Base-by-base conservation (phyloP, 163 green algal species). In the Volvox carteri region DNA sequence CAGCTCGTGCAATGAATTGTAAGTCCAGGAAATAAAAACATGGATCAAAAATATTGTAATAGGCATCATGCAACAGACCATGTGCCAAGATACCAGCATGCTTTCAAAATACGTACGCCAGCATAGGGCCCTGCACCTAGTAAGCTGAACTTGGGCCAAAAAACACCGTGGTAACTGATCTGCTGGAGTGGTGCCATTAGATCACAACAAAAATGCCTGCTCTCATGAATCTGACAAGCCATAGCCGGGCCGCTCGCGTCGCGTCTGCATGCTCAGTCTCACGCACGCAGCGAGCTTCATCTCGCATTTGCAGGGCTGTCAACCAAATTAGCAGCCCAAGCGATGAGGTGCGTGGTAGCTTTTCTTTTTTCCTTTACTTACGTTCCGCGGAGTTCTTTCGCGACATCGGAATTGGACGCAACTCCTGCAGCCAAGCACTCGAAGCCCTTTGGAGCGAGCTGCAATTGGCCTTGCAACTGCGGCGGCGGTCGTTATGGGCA, bases 381-480 rank as follows among this genome's bases (percentile, higher is more conserved):
- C 39, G 70, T 58, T 78, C 39, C 70, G 70, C 56, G n/a, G 8
- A 44, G 12, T 44, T 23, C 18, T 11, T 60, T 33, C 65, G 35
- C 48, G 48, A 84, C 50, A 72, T 48, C 50, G 73, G 73, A n/a
- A 65, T 56, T 44, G 42, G 4, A 33, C 18, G 18, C 75, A 70
- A 37, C 11, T 18, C 35, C 6, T 84, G 30, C 75, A 84, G 75
- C 30, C 33, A 21, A 70, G 33, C 50, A 46, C 50, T 30, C 75
- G 75, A 30, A 84, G 42, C 75, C 46, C 83, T 19, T 44, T 84
- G 54, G 33, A 89, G 41, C 54, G 83, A 88, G 54, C 68, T 2
- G 83, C 88, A 0, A 23, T 92, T 37, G 44, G 78, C 2, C 18
- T 92, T 12, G 88, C 88, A 33, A 92, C 83, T 3, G 88, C 81